Evolutionary conservation across 306 rosid species (phyloP), one percentile per base, ranked within the genome.

Genomic region (Begonia peltatifolia): DNA sequence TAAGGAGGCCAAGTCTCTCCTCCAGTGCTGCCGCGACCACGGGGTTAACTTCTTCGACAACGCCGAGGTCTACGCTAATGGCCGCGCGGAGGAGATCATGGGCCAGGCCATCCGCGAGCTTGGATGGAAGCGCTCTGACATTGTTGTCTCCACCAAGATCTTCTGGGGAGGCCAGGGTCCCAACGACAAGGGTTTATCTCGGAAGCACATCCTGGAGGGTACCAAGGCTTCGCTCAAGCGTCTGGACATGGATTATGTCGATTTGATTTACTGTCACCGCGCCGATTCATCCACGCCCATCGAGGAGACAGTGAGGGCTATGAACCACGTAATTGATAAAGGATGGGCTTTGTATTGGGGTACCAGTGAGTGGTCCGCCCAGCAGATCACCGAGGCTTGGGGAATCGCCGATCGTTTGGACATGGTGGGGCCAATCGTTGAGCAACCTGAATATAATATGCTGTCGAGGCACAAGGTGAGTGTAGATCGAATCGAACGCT

Each of bases 41-140:
- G 99, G 99, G 60, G 99, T 92, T 10, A 92, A 92, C 67, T 92
- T 92, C 93, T 92, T 92, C 86, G 99, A 92, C 83, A 92, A 92
- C 75, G 99, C 99, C 13, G 99, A 92, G 69, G 92, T 92, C 55
- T 92, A 86, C 74, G 99, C 99, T 14, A 83, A 80, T 47, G 99
- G 99, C 13, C 70, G 99, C 0, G 96, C 99, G 1, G 99, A 92
- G 64, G 99, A 92, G 74, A 92, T 92, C 76, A 92, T 92, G 99
- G 99, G 99, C 0, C 99, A 92, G 49, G 93, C 99, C 20, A 78
- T 92, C 10, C 81, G 95, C 0, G 93, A 81, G 49, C 79, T 92
- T 0, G 99, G 96, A 0, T 92, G 99, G 99, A 84, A 80, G 68
- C 79, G 99, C 8, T 92, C 99, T 0, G 99, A 92, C 70, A 41